Conservation (phyloP, 2,329 filamentous ascomycete species). For the Apiospora marii region DNA sequence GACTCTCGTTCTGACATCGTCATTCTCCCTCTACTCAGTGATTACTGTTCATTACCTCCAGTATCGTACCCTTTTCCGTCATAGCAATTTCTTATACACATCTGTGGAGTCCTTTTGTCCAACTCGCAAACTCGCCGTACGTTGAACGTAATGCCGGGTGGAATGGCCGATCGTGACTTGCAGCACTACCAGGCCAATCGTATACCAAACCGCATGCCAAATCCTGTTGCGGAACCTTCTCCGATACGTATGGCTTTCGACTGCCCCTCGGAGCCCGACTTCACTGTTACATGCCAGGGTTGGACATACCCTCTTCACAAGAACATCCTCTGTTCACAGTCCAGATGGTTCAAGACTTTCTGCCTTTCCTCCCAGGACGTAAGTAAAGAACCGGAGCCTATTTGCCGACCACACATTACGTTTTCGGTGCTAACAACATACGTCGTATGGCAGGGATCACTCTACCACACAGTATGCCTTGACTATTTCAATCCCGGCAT, state of each 20-base stretch:
- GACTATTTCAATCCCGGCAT: neutral
- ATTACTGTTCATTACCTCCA: neutral
- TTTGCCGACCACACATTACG: neutral
- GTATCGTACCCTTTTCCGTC: too few relatives aligned
- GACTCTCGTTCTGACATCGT: neutral
- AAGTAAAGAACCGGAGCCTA: neutral
- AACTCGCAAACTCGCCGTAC: neutral
- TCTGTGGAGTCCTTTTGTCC: neutral
- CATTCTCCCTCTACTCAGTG: neutral
- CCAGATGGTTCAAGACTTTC: neutral
- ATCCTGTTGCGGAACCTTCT: neutral
- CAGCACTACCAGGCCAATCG: too few relatives aligned
- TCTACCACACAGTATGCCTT: neutral
- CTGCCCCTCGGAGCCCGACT: neutral
- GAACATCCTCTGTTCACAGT: neutral
- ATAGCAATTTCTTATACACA: neutral
- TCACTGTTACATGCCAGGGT: neutral
- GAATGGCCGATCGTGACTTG: neutral
- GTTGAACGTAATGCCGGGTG: neutral
- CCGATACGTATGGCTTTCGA: neutral
- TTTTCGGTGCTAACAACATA: neutral
- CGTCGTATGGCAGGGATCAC: neutral
- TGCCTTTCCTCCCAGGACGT: neutral
- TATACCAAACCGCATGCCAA: neutral
- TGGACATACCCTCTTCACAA: neutral